These are phyloP conservation scores for Colletotrichum endophyticum DNA, from an alignment of 2,329 filamentous ascomycete genomes.

Conservation along the genomic window DNA sequence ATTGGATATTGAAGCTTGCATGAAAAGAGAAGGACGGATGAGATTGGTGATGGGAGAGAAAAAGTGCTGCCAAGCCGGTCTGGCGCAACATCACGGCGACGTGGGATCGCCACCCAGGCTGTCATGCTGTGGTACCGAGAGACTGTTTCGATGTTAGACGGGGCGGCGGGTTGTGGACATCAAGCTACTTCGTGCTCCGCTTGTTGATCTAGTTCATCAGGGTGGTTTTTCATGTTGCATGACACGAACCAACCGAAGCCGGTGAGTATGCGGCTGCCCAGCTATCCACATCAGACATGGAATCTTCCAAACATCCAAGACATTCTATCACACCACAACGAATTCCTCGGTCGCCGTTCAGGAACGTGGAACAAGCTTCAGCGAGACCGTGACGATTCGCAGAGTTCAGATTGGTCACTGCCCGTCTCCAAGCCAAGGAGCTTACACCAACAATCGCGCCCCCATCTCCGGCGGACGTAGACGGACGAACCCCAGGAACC, in stretches of 20 bases:
- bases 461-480: background rate
- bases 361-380: background rate
- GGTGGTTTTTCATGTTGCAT: background rate
- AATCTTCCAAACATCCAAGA: background rate
- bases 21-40: slow-evolving; percentile 1
- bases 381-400: slow-evolving; percentile 2
- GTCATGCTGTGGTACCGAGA: background rate
- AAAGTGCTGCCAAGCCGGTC: background rate
- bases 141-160: background rate
- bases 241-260: background rate
- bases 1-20: background rate
- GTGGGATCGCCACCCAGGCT: background rate
- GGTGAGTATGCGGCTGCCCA: background rate
- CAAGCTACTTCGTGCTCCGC: background rate
- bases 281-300: background rate
- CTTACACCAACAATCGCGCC: background rate
- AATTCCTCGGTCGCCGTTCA: background rate
- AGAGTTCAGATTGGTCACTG: slow-evolving; percentile 1
- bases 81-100: background rate
- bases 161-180: background rate
- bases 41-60: background rate
- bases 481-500: background rate
- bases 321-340: background rate
- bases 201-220: background rate
- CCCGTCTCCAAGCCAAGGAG: background rate